Conservation (phyloP, 2,329 filamentous ascomycete species). For the Penicillium sp. region DNA sequence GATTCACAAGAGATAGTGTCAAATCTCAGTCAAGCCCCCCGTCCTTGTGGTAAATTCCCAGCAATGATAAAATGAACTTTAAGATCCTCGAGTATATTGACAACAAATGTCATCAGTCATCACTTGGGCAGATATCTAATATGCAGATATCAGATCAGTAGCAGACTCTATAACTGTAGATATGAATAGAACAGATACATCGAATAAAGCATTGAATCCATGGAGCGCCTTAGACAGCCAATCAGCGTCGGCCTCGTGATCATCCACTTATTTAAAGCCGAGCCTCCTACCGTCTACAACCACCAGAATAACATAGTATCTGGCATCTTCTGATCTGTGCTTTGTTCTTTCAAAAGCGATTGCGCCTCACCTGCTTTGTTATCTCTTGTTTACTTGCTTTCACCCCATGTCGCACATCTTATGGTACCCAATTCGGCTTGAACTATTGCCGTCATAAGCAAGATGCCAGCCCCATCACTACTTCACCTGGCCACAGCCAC, state of each 20-base stretch:
- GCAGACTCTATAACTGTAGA: neutral
- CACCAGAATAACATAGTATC: neutral
- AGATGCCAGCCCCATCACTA: slow-evolving; percentile 39
- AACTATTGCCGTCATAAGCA: slow-evolving; percentile 13
- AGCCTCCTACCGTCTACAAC: neutral
- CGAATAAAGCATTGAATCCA: neutral
- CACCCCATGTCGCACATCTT: slow-evolving; percentile 16
- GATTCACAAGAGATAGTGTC: neutral
- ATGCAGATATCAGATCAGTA: neutral
- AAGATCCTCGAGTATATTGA: neutral
- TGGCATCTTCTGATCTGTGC: neutral
- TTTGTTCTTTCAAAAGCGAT: neutral
- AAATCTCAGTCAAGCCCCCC: neutral
- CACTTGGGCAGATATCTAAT: too few relatives aligned
- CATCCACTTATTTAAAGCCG: slow-evolving; percentile 2
- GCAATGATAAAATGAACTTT: neutral
- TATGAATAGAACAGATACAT: neutral
- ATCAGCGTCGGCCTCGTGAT: neutral
- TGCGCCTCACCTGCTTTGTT: neutral
- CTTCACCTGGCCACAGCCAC: slow-evolving; percentile 37
- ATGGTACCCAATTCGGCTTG: slow-evolving; percentile 4
- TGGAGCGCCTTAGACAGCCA: neutral
- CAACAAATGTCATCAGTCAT: neutral
- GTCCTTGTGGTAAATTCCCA: too few relatives aligned
- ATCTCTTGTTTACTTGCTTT: slow-evolving; percentile 5